Evolutionary conservation across 202 grass and related monocot genomes (phyloP), one percentile per base, ranked within the genome.

Genomic region (Saccharum hybrid): DNA sequence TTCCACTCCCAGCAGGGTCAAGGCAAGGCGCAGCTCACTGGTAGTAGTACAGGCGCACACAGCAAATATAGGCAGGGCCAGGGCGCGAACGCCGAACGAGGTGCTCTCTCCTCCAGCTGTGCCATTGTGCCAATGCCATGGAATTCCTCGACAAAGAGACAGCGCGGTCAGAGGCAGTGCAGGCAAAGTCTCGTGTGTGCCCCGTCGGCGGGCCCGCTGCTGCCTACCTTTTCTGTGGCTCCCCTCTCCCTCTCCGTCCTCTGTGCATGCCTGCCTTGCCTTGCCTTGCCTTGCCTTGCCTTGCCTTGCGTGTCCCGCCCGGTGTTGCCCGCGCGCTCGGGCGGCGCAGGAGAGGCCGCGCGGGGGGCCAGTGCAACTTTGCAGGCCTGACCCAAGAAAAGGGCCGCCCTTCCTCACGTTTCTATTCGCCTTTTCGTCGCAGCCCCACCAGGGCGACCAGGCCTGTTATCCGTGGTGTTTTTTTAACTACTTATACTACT

Each of bases 101-200:
- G 21, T n/a, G 40, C 39, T 66, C 62, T 42, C 30, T 11, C 10
- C 7, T 68, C 54, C 10, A 64, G 6, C 40, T 31, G 40, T 23
- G 5, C 30, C 2, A 49, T 39, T 30, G 30, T n/a, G 8, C 36
- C 2, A 43, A 78, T 94, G 92, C 90, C 92, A 82, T 84, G 92
- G 76, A 88, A 94, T 86, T 79, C 59, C 7, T 86, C 75, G 93
- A 94, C 93, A 94, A 88, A 88, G 80, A n/a, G 93, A 95, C 93
- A 95, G 52, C 19, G 49, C 5, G 71, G 82, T 84, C 90, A 94
- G 93, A 94, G 74, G 63, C 82, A 68, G 88, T 86, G 82, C 78
- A 72, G 75, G 67, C 36, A 13, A n/a, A 28, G 82, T 84, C 21
- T 22, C 57, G 22, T 61, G 54, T 90, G 83, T 72, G 68, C 68